Conservation (phyloP, 2,329 filamentous ascomycete species). For the Rosellinia necatrix region DNA sequence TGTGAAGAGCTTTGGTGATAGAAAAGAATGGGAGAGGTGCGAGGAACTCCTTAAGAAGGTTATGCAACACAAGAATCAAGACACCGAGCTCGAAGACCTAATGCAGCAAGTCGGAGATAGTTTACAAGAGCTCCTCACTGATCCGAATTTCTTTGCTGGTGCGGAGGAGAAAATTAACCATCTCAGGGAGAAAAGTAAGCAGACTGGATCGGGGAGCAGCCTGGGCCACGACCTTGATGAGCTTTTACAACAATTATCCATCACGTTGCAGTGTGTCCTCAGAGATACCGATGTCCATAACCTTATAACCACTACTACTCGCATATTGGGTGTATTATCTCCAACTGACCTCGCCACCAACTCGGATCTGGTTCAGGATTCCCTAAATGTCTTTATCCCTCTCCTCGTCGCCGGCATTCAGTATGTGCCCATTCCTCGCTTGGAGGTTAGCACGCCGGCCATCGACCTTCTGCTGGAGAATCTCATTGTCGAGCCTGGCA, state of each 20-base stretch:
- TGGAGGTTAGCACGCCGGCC: slow-evolving; percentile 84
- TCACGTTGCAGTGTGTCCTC: slow-evolving; percentile 69
- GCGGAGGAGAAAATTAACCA: slow-evolving; percentile 61
- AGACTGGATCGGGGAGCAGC: slow-evolving; percentile 68
- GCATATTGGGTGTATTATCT: slow-evolving; percentile 72
- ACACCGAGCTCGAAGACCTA: slow-evolving; percentile 81
- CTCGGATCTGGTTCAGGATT: slow-evolving; percentile 73
- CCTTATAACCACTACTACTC: slow-evolving; percentile 68
- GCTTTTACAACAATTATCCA: slow-evolving; percentile 70
- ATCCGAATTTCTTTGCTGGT: slow-evolving; percentile 84
- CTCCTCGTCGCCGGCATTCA: slow-evolving; percentile 77
- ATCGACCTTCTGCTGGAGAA: slow-evolving; percentile 89
- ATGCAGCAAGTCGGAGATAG: slow-evolving; percentile 74
- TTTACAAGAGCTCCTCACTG: slow-evolving; percentile 79
- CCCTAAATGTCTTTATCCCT: slow-evolving; percentile 80
- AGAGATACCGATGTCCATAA: slow-evolving; percentile 74
- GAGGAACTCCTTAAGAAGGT: slow-evolving; percentile 71
- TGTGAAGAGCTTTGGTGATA: slow-evolving; percentile 77
- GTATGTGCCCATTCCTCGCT: slow-evolving; percentile 84
- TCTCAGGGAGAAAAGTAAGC: slow-evolving; percentile 60
- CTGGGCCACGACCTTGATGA: slow-evolving; percentile 74
- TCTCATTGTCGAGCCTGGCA: slow-evolving; percentile 84
- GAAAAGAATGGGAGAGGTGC: slow-evolving; percentile 74
- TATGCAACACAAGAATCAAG: slow-evolving; percentile 72
- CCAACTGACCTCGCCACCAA: slow-evolving; percentile 68